Conservation (phyloP, 2,329 filamentous ascomycete species). For the Xylaria sp. region DNA sequence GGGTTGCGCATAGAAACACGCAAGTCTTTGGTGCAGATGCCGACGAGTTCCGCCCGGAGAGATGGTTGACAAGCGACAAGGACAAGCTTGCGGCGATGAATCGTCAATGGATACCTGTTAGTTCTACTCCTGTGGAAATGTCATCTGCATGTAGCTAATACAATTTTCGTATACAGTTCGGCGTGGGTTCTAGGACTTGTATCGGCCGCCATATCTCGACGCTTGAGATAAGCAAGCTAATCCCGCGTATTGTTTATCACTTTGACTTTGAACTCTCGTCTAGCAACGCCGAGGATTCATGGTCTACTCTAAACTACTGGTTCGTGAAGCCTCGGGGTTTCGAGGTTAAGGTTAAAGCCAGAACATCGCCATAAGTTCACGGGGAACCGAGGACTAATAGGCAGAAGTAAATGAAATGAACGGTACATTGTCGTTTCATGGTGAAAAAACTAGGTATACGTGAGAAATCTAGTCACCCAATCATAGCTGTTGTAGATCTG, state of each 20-base stretch:
- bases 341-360: conserved; percentile 17
- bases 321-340: conserved; percentile 41
- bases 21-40: conserved; percentile 55
- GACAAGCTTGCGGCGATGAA: conserved; percentile 38
- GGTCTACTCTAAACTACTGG: conserved; percentile 35
- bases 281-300: neutral
- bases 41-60: conserved; percentile 45
- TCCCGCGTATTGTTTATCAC: conserved; percentile 44
- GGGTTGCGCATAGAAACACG: conserved; percentile 55
- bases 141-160: conserved; percentile 3
- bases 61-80: conserved; percentile 34
- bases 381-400: neutral
- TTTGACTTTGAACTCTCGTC: conserved; percentile 40
- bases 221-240: conserved; percentile 52
- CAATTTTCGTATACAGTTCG: conserved; percentile 44
- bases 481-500: neutral
- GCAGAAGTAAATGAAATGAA: neutral
- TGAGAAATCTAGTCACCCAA: neutral
- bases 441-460: neutral
- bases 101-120: conserved; percentile 52
- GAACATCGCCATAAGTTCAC: neutral
- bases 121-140: conserved; percentile 26
- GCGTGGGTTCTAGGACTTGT: conserved; percentile 51
- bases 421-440: neutral
- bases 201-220: conserved; percentile 52